Evolutionary conservation across 1,284 basidiomycete genomes (phyloP).

Genomic region (Ustilago sp.): DNA sequence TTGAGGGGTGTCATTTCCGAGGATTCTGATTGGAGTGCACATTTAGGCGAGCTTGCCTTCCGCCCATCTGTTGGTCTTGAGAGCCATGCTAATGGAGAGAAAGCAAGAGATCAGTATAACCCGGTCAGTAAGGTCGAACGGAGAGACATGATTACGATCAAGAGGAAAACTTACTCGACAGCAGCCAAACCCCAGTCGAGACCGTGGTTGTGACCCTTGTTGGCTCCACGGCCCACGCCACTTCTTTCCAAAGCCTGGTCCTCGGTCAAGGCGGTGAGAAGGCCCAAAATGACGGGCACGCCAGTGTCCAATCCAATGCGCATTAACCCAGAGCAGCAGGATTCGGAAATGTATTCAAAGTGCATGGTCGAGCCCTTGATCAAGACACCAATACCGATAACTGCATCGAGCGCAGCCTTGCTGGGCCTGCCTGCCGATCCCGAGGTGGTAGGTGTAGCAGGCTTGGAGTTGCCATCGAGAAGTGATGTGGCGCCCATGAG

Average conservation of each 20-base stretch:
- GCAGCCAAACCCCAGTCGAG: slow-evolving; percentile 96
- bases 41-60: slow-evolving; percentile 49
- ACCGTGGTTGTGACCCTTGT: slow-evolving; percentile 90
- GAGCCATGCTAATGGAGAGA: slow-evolving; percentile 51
- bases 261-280: slow-evolving; percentile 90
- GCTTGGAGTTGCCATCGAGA: slow-evolving; percentile 50
- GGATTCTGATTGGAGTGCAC: not conserved
- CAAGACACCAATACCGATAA: slow-evolving; percentile 95
- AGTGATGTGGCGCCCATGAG: slow-evolving; percentile 78
- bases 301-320: slow-evolving; percentile 90
- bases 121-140: slow-evolving; percentile 5
- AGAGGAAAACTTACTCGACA: slow-evolving; percentile 75
- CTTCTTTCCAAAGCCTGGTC: slow-evolving; percentile 94
- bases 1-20: not conserved
- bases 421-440: slow-evolving; percentile 21
- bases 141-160: not conserved
- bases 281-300: slow-evolving; percentile 95
- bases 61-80: slow-evolving; percentile 61
- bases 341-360: slow-evolving; percentile 86
- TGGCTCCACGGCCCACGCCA: slow-evolving; percentile 77
- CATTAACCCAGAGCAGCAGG: slow-evolving; percentile 92
- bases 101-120: not conserved
- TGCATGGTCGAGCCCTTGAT: slow-evolving; percentile 80
- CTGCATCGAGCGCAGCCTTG: slow-evolving; percentile 77
- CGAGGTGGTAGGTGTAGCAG: slow-evolving; percentile 18